Evolutionary conservation across 2,329 filamentous ascomycete genomes (phyloP).

Genomic region (Neonectria faginata): DNA sequence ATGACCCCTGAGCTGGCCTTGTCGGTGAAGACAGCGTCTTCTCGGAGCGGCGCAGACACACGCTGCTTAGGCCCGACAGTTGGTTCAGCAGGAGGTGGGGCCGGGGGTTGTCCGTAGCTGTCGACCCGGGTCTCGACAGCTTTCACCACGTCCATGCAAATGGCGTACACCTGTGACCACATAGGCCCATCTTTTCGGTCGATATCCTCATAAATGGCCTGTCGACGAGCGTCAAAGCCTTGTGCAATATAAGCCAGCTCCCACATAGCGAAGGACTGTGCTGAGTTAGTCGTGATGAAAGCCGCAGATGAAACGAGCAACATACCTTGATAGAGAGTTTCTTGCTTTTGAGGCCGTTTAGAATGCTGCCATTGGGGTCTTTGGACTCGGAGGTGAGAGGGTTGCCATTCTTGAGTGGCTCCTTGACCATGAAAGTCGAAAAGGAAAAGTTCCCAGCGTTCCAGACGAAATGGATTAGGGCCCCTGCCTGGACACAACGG

Average conservation of each 20-base stretch:
- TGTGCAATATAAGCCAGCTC: conserved; percentile 85
- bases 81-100: conserved; percentile 49
- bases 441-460: conserved; percentile 81
- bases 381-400: conserved; percentile 87
- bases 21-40: conserved; percentile 60
- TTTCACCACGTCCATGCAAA: conserved; percentile 77
- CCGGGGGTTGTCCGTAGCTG: conserved; percentile 63
- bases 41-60: conserved; percentile 55
- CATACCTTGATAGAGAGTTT: conserved; percentile 79
- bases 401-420: conserved; percentile 85
- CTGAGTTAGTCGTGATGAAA: conserved; percentile 35
- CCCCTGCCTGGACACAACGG: conserved; percentile 71
- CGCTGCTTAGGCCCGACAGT: conserved; percentile 49
- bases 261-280: conserved; percentile 86
- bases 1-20: conserved; percentile 53
- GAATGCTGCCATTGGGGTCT: conserved; percentile 89
- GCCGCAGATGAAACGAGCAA: not conserved
- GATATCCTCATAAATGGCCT: conserved; percentile 87
- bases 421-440: conserved; percentile 80
- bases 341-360: conserved; percentile 86
- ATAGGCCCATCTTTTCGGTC: conserved; percentile 83
- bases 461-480: conserved; percentile 79
- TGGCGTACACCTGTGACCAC: conserved; percentile 81
- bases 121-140: conserved; percentile 76
- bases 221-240: conserved; percentile 78